phyloP scores from a whole-genome alignment of 2,329 filamentous ascomycete species.

The Aureobasidium uvarum region DNA sequence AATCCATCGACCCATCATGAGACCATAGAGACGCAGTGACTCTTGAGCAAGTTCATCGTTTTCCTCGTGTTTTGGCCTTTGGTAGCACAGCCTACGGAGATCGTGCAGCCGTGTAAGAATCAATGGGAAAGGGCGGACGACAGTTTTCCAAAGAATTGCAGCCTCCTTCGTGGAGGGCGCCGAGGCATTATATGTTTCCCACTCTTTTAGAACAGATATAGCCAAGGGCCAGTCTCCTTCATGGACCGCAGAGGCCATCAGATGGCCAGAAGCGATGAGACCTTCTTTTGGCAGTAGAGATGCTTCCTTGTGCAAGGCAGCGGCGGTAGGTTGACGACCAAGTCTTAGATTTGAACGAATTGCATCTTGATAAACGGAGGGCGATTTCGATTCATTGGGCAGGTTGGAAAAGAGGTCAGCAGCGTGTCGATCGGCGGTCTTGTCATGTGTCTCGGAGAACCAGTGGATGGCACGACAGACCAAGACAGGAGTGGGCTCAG shows the following conservation, averaged over 20 bases:
- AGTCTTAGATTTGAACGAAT: conserved; percentile 48
- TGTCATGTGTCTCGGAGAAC: neutral
- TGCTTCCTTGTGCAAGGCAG: conserved; percentile 46
- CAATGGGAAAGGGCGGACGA: neutral
- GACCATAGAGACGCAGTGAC: neutral
- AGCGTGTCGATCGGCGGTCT: neutral
- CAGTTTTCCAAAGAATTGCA: neutral
- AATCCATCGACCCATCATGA: neutral
- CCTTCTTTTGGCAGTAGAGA: conserved; percentile 15
- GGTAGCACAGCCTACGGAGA: neutral
- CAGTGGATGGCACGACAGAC: neutral
- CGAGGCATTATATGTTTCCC: conserved; percentile 5
- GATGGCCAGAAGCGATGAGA: conserved; percentile 26
- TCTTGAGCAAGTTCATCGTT: neutral
- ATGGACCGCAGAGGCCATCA: conserved; percentile 11
- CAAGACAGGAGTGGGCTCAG: neutral
- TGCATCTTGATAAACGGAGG: conserved; percentile 47
- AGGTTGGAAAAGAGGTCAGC: conserved; percentile 12
- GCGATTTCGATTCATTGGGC: neutral
- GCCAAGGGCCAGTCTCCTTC: conserved; percentile 40
- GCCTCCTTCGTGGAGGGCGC: neutral
- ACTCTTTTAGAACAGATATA: conserved; percentile 33
- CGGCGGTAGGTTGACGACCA: conserved; percentile 41
- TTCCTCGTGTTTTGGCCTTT: neutral
- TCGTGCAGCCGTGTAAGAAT: neutral